These are phyloP conservation scores for Clonostachys chloroleuca DNA, from an alignment of 2,329 filamentous ascomycete species.

Conservation along the genomic window DNA sequence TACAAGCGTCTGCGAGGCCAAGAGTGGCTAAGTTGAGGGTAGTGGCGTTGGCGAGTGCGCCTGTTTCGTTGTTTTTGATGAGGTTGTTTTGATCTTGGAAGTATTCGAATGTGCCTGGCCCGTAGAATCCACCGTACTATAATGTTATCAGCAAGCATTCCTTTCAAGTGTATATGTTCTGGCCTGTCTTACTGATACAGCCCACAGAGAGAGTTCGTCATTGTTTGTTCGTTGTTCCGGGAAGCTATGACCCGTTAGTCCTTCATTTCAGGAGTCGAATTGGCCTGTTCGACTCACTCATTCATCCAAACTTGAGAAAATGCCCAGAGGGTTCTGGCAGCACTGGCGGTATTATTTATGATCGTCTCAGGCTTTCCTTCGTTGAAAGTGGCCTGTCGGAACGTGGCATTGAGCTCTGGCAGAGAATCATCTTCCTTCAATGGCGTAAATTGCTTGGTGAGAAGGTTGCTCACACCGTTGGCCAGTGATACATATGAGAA, in stretches of 20 bases:
- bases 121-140: conserved; percentile 6
- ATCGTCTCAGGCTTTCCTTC: not conserved
- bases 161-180: not conserved
- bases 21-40: conserved; percentile 49
- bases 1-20: conserved; percentile 63
- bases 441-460: conserved; percentile 20
- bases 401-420: conserved; percentile 7
- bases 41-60: conserved; percentile 27
- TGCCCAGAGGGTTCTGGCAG: conserved; percentile 54
- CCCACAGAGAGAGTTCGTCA: conserved; percentile 56
- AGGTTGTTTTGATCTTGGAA: conserved; percentile 4
- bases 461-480: conserved; percentile 52
- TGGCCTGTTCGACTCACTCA: conserved; percentile 6
- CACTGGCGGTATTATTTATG: conserved; percentile 42
- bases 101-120: conserved; percentile 2
- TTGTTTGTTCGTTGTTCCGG: conserved; percentile 45
- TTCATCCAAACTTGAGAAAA: conserved; percentile 55
- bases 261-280: not conserved
- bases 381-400: conserved; percentile 6
- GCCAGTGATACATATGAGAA: conserved; percentile 29
- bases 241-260: conserved; percentile 26
- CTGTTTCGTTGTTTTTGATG: conserved; percentile 3
- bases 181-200: conserved; percentile 36
- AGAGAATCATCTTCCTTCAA: not conserved
- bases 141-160: too few species aligned